Conservation (phyloP, 2,329 filamentous ascomycete genomes). For the Epichloe festucae region DNA sequence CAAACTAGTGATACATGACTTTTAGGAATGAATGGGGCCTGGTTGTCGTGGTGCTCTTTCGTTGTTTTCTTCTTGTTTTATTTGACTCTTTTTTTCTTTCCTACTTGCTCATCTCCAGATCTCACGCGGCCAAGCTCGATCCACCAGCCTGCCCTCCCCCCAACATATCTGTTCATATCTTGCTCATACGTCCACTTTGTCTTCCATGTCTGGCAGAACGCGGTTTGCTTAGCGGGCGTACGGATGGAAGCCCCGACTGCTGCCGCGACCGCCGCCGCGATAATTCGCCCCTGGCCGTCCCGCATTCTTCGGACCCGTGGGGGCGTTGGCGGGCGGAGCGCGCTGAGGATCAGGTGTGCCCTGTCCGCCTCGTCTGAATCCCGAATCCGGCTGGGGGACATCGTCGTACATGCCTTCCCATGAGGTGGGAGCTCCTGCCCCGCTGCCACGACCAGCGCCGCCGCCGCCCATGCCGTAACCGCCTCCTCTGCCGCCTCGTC, state of each 20-base stretch:
- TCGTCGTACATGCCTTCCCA: constrained; percentile 99
- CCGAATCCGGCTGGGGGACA: constrained; percentile 70
- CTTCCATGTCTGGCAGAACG: too few species aligned
- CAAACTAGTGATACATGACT: background rate
- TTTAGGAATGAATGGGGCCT: background rate
- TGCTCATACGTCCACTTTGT: too few species aligned
- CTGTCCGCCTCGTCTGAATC: constrained; percentile 27
- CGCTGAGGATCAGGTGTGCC: constrained; percentile 31
- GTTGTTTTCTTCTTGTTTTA: background rate
- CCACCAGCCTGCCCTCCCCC: too few species aligned
- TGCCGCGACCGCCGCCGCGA: constrained; percentile 72
- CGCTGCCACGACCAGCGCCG: constrained; percentile 27
- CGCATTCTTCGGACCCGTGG: constrained; percentile 91
- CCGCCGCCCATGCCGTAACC: constrained; percentile 20
- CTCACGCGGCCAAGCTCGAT: too few species aligned
- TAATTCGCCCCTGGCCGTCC: constrained; percentile 88
- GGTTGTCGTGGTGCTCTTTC: background rate
- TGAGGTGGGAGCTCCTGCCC: constrained; percentile 56
- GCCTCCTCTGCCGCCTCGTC: constrained; percentile 7
- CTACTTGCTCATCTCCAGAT: background rate
- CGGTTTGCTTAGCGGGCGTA: constrained; percentile 35
- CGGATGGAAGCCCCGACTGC: constrained; percentile 65
- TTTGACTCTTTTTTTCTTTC: too few species aligned
- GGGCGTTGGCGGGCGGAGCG: constrained; percentile 46
- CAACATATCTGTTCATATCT: too few species aligned